phyloP scores from a whole-genome alignment of 2,329 filamentous ascomycete genomes.

The Teratosphaeria nubilosa region DNA sequence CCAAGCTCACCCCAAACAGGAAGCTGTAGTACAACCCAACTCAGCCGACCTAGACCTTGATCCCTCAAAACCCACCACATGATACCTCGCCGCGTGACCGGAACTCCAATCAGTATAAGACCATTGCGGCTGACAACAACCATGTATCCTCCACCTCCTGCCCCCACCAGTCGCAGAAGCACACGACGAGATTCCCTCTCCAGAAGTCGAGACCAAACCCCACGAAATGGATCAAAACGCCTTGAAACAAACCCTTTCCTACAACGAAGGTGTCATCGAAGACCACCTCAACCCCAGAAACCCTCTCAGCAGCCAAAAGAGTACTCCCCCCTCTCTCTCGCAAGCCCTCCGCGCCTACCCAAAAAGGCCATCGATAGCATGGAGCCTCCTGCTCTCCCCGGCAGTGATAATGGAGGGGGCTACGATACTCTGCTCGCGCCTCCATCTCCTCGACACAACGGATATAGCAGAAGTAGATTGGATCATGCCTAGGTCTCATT shows the following conservation, averaged over 20 bases:
- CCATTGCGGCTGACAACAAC: neutral
- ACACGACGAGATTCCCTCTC: neutral
- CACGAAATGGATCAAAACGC: neutral
- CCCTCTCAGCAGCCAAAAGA: slow-evolving; percentile 6
- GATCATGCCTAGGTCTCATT: slow-evolving; percentile 23
- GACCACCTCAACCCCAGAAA: neutral
- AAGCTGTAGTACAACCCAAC: neutral
- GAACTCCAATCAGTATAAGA: neutral
- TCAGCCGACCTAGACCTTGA: neutral
- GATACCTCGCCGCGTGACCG: neutral
- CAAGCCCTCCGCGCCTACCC: slow-evolving; percentile 24
- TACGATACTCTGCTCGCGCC: slow-evolving; percentile 26
- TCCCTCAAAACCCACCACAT: neutral
- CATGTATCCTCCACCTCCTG: neutral
- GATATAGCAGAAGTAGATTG: neutral
- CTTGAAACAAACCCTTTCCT: neutral
- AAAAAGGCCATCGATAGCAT: slow-evolving; percentile 29
- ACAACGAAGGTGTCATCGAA: neutral
- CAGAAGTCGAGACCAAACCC: neutral
- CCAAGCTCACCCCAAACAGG: neutral
- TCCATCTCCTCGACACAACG: no score
- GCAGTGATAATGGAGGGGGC: slow-evolving; percentile 31
- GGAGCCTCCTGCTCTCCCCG: slow-evolving; percentile 28
- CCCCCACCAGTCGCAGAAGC: neutral
- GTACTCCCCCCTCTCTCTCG: slow-evolving; percentile 28